Percentiles rank a stretch among this genome's conserved stretches.
Evolutionary conservation across 371 early-diverging fungal species (phyloP).

Genomic region (Zopfochytrium polystomum): DNA sequence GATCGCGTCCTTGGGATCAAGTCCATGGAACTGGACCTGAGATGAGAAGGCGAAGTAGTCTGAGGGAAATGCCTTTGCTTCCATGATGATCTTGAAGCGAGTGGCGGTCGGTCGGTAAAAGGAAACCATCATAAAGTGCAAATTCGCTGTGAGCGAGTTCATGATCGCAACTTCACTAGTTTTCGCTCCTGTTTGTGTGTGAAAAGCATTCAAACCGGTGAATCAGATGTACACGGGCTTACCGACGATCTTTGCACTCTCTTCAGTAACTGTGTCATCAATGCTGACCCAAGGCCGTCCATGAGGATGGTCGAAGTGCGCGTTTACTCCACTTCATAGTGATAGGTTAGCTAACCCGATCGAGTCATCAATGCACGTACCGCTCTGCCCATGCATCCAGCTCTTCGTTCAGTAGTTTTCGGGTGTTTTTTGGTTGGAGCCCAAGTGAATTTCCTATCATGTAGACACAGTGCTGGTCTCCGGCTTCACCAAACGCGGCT

Average conservation of each 20-base stretch:
- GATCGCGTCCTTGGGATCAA: conserved; percentile 66
- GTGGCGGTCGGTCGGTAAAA: conserved; percentile 82
- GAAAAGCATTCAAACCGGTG: background rate
- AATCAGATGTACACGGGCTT: conserved; percentile 10
- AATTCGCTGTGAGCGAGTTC: conserved; percentile 87
- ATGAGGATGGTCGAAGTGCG: conserved; percentile 80
- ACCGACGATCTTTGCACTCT: conserved; percentile 78
- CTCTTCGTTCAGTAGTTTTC: conserved; percentile 74
- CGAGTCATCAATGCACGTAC: conserved; percentile 36
- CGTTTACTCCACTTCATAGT: conserved; percentile 67
- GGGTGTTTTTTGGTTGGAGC: conserved; percentile 71
- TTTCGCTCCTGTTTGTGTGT: conserved; percentile 63
- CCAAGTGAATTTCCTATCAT: conserved; percentile 94
- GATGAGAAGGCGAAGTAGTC: conserved; percentile 87
- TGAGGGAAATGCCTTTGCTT: conserved; percentile 91
- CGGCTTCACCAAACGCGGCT: too few relatives aligned
- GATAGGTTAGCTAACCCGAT: background rate
- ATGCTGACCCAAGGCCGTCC: conserved; percentile 86
- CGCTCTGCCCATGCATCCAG: conserved; percentile 80
- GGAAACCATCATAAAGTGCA: conserved; percentile 85
- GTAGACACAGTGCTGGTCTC: conserved; percentile 52
- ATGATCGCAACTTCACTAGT: conserved; percentile 83
- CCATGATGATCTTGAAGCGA: conserved; percentile 86
- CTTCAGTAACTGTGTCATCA: conserved; percentile 72
- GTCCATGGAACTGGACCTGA: conserved; percentile 79